These are phyloP conservation scores for Aspergillus haitiensis DNA, from an alignment of 495 filamentous ascomycete species.

Conservation along the genomic window DNA sequence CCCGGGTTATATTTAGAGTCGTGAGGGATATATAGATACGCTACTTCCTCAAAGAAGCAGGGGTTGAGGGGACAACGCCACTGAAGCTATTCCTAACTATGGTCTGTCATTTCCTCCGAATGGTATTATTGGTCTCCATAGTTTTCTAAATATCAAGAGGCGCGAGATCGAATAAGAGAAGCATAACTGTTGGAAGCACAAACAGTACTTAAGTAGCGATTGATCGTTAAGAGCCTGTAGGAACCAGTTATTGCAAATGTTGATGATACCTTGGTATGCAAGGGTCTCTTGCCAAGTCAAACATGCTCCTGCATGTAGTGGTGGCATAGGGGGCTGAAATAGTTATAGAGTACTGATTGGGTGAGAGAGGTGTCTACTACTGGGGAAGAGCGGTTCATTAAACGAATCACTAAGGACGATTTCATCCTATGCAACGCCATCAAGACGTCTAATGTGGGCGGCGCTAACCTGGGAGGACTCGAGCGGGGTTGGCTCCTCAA, in stretches of 20 bases:
- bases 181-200: not conserved
- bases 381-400: not conserved
- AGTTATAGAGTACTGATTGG: not conserved
- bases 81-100: too few species aligned
- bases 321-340: not conserved
- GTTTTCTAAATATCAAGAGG: not conserved
- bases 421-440: not conserved
- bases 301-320: not conserved
- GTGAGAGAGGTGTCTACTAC: not conserved
- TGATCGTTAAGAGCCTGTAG: not conserved
- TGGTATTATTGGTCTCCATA: not conserved
- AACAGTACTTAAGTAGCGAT: not conserved
- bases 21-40: not conserved
- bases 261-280: not conserved
- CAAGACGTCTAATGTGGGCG: not conserved
- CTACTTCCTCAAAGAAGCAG: too few species aligned
- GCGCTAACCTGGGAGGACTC: not conserved
- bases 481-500: not conserved
- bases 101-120: not conserved
- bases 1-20: not conserved
- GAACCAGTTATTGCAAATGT: not conserved
- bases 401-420: not conserved
- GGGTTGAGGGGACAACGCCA: too few species aligned
- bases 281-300: not conserved
- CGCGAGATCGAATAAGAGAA: not conserved